Evolutionary conservation across 2,329 filamentous ascomycete genomes (phyloP).

Genomic region (Penicillium sp.): DNA sequence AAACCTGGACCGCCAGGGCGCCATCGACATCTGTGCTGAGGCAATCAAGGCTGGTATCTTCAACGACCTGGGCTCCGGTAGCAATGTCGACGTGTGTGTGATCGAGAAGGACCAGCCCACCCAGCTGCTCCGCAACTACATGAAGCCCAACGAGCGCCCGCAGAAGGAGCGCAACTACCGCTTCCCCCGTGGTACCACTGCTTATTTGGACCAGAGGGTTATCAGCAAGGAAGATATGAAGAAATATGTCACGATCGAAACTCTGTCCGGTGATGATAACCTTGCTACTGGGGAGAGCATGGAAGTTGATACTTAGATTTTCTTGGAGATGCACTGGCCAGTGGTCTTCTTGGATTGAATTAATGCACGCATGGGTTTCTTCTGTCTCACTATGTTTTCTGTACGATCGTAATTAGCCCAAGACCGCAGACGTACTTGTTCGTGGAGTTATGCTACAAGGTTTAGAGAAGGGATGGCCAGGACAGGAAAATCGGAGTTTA

Average conservation of each 20-base stretch:
- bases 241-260: conserved; percentile 90
- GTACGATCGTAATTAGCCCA: conserved; percentile 9
- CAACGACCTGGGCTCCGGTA: conserved; percentile 95
- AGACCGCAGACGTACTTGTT: neutral
- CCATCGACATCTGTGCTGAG: conserved; percentile 77
- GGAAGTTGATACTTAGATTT: conserved; percentile 58
- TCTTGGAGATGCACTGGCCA: conserved; percentile 12
- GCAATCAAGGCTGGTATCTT: conserved; percentile 97
- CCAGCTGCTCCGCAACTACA: conserved; percentile 80
- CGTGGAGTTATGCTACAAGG: conserved; percentile 8
- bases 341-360: conserved; percentile 16
- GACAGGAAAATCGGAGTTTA: neutral
- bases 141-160: conserved; percentile 86
- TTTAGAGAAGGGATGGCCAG: neutral
- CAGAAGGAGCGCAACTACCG: conserved; percentile 92
- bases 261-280: conserved; percentile 70
- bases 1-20: conserved; percentile 71
- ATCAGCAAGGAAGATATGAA: conserved; percentile 91
- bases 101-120: conserved; percentile 96
- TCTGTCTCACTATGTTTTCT: conserved; percentile 9
- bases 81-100: conserved; percentile 94
- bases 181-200: conserved; percentile 89
- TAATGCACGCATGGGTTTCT: conserved; percentile 19
- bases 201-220: conserved; percentile 91
- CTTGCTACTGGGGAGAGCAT: conserved; percentile 61